Conservation (phyloP, 805 yeast genomes). For the Cyberlindnera suaveolens region DNA sequence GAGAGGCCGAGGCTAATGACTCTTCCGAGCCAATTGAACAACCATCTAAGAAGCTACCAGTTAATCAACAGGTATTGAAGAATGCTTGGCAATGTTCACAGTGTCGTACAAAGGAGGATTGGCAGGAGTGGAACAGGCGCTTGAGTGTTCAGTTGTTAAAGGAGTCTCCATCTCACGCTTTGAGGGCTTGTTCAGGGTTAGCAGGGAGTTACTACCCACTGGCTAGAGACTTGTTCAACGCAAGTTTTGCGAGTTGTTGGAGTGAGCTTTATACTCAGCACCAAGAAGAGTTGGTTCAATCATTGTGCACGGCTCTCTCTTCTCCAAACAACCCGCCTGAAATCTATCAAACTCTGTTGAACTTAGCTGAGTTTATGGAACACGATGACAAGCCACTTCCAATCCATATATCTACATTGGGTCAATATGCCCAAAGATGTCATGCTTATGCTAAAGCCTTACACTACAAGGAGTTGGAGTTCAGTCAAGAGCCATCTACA, state of each 20-base stretch:
- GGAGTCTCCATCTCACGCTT: constrained; percentile 91
- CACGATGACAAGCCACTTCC: constrained; percentile 95
- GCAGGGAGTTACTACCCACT: constrained; percentile 85
- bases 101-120: constrained; percentile 85
- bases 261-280: constrained; percentile 80
- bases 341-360: constrained; percentile 81
- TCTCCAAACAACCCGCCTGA: constrained; percentile 95
- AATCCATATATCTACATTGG: constrained; percentile 80
- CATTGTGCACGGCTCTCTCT: constrained; percentile 80
- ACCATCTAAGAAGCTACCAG: constrained; percentile 68
- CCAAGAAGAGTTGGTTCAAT: constrained; percentile 82
- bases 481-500: constrained; percentile 87
- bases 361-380: constrained; percentile 94
- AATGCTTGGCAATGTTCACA: constrained; percentile 90
- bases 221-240: constrained; percentile 87
- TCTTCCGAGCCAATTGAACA: constrained; percentile 50
- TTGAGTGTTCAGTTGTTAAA: constrained; percentile 79
- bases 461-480: constrained; percentile 92
- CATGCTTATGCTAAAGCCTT: constrained; percentile 97
- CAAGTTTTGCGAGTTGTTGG: constrained; percentile 96
- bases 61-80: constrained; percentile 56
- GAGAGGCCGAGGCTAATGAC: constrained; percentile 38
- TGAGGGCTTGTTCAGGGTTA: constrained; percentile 85
- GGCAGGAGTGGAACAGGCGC: constrained; percentile 96
- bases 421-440: constrained; percentile 88